Evolutionary conservation across 2,329 filamentous ascomycete genomes (phyloP), one percentile per base, ranked within the genome.

Genomic region (Fusarium brevicatenulatum): DNA sequence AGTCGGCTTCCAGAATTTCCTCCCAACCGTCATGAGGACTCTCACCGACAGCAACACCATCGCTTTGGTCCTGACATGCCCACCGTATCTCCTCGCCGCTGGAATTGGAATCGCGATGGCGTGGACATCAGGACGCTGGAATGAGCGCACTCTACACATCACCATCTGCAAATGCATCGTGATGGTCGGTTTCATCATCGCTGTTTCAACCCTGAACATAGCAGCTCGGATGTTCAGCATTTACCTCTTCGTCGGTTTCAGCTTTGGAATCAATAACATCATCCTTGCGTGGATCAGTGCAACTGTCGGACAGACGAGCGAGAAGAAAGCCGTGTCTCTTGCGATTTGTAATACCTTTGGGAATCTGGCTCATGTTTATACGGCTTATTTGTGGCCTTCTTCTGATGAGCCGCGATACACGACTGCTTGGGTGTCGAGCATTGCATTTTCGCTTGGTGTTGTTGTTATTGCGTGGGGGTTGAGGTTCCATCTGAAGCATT

Each of bases 21-120:
- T 79, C 0, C 78, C 78, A 0, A 77, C 75, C 0, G 83, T 86
- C 16, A 83, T 87, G 52, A 76, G 83, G 55, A 85, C 84, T 0
- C 81, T 88, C 4, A 83, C 83, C 0, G 87, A 86, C 70, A 81
- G 77, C 49, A 81, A 75, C 1, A 87, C 84, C 0, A 81, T 86
- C 34, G 87, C 86, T 1, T 79, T 88, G 1, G 80, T 86, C 5
- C 80, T 88, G 25, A 87, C 85, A 16, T 85, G 83, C 37, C 86
- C 86, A 0, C 86, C 86, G 1, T 88, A 85, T 71, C 77, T 86
- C 12, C 77, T 86, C 25, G 85, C 86, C 1, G 85, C 73, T 13
- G 49, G 47, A 0, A 63, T 76, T 0, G 66, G 70, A 4, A 75
- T 75, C 16, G 18, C 28, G 1, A 72, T 74, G 25, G 71, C 72